Percentiles rank a stretch among this genome's conserved stretches.
phyloP scores from a whole-genome alignment of 2,329 filamentous ascomycete species.

The Blastomyces emzantsi region DNA sequence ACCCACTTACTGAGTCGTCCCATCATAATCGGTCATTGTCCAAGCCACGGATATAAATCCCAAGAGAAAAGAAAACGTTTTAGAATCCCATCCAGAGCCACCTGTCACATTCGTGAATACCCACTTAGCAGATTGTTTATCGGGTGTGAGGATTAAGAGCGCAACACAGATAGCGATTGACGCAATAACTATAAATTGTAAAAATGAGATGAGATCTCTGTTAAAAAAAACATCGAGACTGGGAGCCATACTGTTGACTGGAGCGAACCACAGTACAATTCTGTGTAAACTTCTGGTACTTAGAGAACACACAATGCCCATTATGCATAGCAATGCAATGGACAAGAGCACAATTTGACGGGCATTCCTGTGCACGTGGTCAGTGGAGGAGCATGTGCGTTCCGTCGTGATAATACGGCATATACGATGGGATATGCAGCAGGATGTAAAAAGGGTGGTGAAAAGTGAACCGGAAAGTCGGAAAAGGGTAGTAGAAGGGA shows the following conservation, averaged over 20 bases:
- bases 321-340: conserved; percentile 46
- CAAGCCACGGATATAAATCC: conserved; percentile 40
- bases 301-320: conserved; percentile 54
- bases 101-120: conserved; percentile 55
- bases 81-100: conserved; percentile 54
- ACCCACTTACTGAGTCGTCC: conserved; percentile 51
- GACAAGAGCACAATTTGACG: conserved; percentile 51
- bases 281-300: conserved; percentile 52
- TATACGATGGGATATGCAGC: background rate
- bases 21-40: conserved; percentile 62
- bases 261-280: conserved; percentile 56
- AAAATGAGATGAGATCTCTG: background rate
- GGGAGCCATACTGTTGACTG: conserved; percentile 48
- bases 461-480: too few species aligned
- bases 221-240: background rate
- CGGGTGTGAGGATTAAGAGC: conserved; percentile 49
- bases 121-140: conserved; percentile 51
- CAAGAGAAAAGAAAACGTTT: conserved; percentile 53
- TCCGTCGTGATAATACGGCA: background rate
- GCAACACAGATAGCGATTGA: conserved; percentile 53
- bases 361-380: conserved; percentile 39
- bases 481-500: background rate
- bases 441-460: background rate
- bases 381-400: conserved; percentile 9
- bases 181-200: conserved; percentile 42